A percentile compares a stretch with the other conserved stretches of the same genome.
phyloP scores from a whole-genome alignment of 192 early-diverging fungal genomes.

The Thamnidium elegans region DNA sequence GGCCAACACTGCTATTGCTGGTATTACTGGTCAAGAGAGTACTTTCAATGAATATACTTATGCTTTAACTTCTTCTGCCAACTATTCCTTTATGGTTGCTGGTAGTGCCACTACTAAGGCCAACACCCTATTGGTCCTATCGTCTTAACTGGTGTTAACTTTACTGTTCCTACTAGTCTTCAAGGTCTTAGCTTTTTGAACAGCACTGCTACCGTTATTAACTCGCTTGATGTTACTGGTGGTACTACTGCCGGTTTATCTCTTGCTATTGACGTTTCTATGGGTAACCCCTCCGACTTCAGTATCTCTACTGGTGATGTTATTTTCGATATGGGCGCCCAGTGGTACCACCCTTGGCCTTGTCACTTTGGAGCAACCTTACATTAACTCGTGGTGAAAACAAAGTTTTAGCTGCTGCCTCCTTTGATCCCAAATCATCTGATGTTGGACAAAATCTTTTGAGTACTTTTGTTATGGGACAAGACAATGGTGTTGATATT shows the following conservation, averaged over 20 bases:
- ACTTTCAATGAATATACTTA: constrained; percentile 55
- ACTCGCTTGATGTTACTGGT: constrained; percentile 53
- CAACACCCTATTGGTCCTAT: constrained; percentile 54
- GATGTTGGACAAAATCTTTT: constrained; percentile 45
- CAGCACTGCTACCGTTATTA: constrained; percentile 47
- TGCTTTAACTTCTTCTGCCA: constrained; percentile 41
- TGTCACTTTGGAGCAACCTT: constrained; percentile 44
- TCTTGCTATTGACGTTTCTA: constrained; percentile 40
- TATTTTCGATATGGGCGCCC: constrained; percentile 43
- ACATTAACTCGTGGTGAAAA: constrained; percentile 46
- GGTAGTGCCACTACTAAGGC: constrained; percentile 51
- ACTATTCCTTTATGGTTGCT: constrained; percentile 41
- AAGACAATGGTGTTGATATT: constrained; percentile 40
- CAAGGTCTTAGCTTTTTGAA: constrained; percentile 57
- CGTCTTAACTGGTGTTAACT: constrained; percentile 49
- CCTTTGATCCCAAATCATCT: constrained; percentile 48
- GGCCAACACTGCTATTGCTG: constrained; percentile 41
- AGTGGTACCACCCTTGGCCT: constrained; percentile 43
- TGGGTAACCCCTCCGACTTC: constrained; percentile 46
- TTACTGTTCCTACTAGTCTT: constrained; percentile 47
- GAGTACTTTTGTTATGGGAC: constrained; percentile 48
- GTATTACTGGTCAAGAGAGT: constrained; percentile 39
- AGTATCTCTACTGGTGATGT: constrained; percentile 52
- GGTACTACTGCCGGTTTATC: constrained; percentile 41
- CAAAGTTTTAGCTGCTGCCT: constrained; percentile 37